Percentiles rank a stretch among this genome's conserved stretches.
Evolutionary conservation across 768 basidiomycete species (phyloP).

Genomic region (Thelephora ganbajun): DNA sequence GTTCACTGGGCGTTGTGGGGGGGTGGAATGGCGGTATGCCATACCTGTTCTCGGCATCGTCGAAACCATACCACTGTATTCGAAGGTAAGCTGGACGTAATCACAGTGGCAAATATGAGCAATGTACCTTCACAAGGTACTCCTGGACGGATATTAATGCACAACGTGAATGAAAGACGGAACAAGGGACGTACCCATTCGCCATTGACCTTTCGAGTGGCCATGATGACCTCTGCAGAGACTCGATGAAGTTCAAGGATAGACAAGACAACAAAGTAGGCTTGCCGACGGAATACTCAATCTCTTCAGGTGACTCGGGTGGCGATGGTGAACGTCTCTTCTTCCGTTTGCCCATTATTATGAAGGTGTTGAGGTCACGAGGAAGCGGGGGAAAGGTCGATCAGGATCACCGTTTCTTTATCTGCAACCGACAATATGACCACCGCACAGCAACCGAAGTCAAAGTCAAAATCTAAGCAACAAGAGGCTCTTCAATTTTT

Average conservation of each 20-base stretch:
- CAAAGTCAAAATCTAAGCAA: constrained; percentile 59
- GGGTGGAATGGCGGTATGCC: constrained; percentile 5
- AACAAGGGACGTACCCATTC: constrained; percentile 33
- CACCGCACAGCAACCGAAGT: constrained; percentile 2
- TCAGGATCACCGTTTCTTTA: neutral
- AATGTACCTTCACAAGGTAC: constrained; percentile 51
- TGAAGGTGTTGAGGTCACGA: neutral
- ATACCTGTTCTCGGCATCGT: constrained; percentile 41
- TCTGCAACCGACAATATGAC: constrained; percentile 15
- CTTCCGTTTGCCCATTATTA: neutral
- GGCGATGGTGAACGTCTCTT: neutral
- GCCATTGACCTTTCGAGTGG: constrained; percentile 35
- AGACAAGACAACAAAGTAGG: neutral
- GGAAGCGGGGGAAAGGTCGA: neutral
- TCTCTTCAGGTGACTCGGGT: constrained; percentile 4
- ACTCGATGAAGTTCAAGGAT: neutral
- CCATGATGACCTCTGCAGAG: constrained; percentile 41
- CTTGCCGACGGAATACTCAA: constrained; percentile 15
- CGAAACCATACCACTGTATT: constrained; percentile 56
- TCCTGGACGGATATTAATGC: constrained; percentile 25
- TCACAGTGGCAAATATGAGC: neutral
- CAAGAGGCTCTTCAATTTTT: constrained; percentile 87
- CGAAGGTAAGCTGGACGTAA: constrained; percentile 3
- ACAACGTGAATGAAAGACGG: neutral
- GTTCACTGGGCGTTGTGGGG: neutral